phyloP scores from a whole-genome alignment of 495 filamentous ascomycete genomes.

The Sabuloglossum arenarium region DNA sequence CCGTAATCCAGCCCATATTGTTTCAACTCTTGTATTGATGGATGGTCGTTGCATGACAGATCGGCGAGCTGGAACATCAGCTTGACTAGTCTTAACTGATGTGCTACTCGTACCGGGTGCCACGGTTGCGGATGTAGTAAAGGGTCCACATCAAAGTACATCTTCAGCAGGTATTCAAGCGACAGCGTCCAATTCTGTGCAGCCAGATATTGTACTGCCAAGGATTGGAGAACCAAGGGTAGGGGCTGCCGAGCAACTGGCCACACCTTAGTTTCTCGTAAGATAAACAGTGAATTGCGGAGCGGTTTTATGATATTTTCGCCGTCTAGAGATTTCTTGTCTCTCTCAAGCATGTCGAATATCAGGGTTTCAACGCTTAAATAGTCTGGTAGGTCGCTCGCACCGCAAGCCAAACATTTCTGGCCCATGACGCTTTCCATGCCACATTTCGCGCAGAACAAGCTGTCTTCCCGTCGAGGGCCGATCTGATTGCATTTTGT shows the following conservation, averaged over 20 bases:
- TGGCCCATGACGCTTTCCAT: neutral
- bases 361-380: neutral
- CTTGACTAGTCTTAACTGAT: slow-evolving; percentile 16
- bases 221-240: neutral
- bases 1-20: slow-evolving; percentile 11
- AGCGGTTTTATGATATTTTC: neutral
- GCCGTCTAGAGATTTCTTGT: slow-evolving; percentile 1
- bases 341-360: slow-evolving; percentile 3
- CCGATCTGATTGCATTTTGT: slow-evolving; percentile 24
- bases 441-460: neutral
- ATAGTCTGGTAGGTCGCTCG: neutral
- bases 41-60: neutral
- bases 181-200: slow-evolving; percentile 2
- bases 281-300: neutral
- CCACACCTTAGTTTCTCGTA: neutral
- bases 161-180: slow-evolving; percentile 4
- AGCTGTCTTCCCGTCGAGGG: slow-evolving; percentile 9
- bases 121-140: slow-evolving; percentile 12
- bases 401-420: neutral
- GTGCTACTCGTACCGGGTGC: slow-evolving; percentile 19
- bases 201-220: neutral
- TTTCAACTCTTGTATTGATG: slow-evolving; percentile 5
- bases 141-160: slow-evolving; percentile 14
- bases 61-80: slow-evolving; percentile 12
- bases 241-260: slow-evolving; percentile 2